Conservation (phyloP, 495 filamentous ascomycete species). For the Aspergillus homomorphus region DNA sequence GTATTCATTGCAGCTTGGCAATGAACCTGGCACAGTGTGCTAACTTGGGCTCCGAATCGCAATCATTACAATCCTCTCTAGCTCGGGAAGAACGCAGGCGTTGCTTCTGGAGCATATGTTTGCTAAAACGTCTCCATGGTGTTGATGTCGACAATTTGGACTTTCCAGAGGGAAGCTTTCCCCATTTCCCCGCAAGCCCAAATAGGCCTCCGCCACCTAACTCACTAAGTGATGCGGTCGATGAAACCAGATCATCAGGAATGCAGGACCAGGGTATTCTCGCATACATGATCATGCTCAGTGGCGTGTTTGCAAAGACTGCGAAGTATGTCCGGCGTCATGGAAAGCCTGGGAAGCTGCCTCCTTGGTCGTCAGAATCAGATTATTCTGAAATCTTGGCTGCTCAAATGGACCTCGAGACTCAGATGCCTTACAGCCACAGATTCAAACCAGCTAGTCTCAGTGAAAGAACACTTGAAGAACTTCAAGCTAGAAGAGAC, state of each 20-base stretch:
- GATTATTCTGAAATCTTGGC: slow-evolving; percentile 48
- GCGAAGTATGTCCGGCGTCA: slow-evolving; percentile 44
- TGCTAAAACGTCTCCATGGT: slow-evolving; percentile 46
- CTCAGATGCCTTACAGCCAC: slow-evolving; percentile 44
- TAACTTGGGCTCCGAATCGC: slow-evolving; percentile 36
- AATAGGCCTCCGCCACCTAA: slow-evolving; percentile 22
- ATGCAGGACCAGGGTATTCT: slow-evolving; percentile 44
- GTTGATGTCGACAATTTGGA: slow-evolving; percentile 42
- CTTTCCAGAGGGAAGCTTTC: slow-evolving; percentile 33
- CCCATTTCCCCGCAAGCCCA: slow-evolving; percentile 35
- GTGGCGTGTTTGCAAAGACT: slow-evolving; percentile 42
- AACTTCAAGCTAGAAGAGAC: slow-evolving; percentile 38
- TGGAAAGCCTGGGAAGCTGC: slow-evolving; percentile 42
- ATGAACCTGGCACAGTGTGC: slow-evolving; percentile 47
- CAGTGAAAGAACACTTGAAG: slow-evolving; percentile 36
- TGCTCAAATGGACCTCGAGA: slow-evolving; percentile 48
- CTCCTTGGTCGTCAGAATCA: slow-evolving; percentile 49
- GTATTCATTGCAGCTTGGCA: slow-evolving; percentile 46
- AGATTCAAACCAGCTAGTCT: slow-evolving; percentile 46
- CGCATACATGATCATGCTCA: slow-evolving; percentile 47
- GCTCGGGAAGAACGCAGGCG: slow-evolving; percentile 42
- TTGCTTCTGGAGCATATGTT: slow-evolving; percentile 50
- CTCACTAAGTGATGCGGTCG: slow-evolving; percentile 20
- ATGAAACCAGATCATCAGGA: slow-evolving; percentile 24
- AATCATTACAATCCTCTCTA: slow-evolving; percentile 14